These are phyloP conservation scores for Phialophora chinensis DNA, from an alignment of 2,329 filamentous ascomycete species.

Conservation along the genomic window DNA sequence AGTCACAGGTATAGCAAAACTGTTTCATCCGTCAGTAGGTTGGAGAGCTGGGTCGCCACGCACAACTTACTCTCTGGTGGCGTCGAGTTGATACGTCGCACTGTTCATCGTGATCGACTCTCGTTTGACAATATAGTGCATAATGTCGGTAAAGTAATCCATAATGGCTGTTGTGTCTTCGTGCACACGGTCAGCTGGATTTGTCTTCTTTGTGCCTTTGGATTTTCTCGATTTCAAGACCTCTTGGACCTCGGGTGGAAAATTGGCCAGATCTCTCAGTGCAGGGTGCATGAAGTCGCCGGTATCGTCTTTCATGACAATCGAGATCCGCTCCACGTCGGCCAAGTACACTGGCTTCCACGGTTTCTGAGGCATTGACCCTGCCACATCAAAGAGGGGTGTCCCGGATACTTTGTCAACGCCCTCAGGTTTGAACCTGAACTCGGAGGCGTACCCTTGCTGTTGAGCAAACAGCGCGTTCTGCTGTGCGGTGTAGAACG, in stretches of 20 bases:
- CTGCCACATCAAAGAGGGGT: not conserved
- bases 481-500: slow-evolving; percentile 4
- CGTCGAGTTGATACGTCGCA: not conserved
- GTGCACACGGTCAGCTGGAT: slow-evolving; percentile 1
- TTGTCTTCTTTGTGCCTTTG: not conserved
- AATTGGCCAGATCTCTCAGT: slow-evolving; percentile 3
- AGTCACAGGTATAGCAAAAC: slow-evolving; percentile 1
- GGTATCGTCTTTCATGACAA: not conserved
- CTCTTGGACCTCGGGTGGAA: not conserved
- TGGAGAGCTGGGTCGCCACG: not conserved
- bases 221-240: not conserved
- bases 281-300: slow-evolving; percentile 1
- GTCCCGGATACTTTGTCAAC: not conserved
- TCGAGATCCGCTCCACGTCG: not conserved
- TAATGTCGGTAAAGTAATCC: not conserved
- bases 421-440: not conserved
- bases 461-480: slow-evolving; percentile 4
- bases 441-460: not conserved
- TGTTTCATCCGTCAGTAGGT: not conserved
- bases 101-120: slow-evolving; percentile 5
- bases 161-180: slow-evolving; percentile 1
- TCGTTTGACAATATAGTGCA: slow-evolving; percentile 4
- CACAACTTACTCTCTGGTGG: not conserved
- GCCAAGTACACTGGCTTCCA: slow-evolving; percentile 2
- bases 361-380: not conserved